Evolutionary conservation across 441 rosid species (phyloP).

Genomic region (Jatropha podagrica): DNA sequence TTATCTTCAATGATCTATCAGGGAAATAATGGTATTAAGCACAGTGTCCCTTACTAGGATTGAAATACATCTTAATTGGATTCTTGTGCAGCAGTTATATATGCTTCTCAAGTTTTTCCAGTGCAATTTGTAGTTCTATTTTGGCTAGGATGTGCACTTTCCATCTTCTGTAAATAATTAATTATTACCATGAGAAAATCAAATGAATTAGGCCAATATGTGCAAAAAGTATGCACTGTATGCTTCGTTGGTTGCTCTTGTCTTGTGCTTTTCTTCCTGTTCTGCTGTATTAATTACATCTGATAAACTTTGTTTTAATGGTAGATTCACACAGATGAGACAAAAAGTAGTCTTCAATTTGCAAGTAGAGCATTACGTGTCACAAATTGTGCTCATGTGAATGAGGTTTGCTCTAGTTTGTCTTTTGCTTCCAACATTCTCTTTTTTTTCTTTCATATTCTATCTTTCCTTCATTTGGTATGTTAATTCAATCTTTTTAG

Average conservation of each 20-base stretch:
- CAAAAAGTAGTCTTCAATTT: constrained; percentile 94
- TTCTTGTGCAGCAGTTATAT: not conserved
- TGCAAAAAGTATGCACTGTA: too few relatives aligned
- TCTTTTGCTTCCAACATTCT: constrained; percentile 7
- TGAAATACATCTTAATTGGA: too few relatives aligned
- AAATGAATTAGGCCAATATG: not conserved
- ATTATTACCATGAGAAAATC: not conserved
- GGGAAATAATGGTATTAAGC: too few relatives aligned
- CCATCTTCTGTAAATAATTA: not conserved
- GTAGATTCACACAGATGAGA: constrained; percentile 94
- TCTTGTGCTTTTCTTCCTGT: not conserved
- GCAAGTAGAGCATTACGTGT: constrained; percentile 95
- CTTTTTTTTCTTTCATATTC: not conserved
- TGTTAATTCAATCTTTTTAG: not conserved
- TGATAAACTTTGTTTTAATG: constrained; percentile 28
- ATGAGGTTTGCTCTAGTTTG: constrained; percentile 63
- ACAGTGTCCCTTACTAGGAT: too few relatives aligned
- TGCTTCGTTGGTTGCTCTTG: not conserved
- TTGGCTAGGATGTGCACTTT: not conserved
- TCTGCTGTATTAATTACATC: not conserved
- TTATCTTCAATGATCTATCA: too few relatives aligned
- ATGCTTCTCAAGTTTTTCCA: not conserved
- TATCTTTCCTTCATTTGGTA: constrained; percentile 10
- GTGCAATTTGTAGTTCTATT: not conserved
- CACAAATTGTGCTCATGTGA: constrained; percentile 92